Evolutionary conservation across 1,284 basidiomycete species (phyloP).

Genomic region (Porodaedalea pini): DNA sequence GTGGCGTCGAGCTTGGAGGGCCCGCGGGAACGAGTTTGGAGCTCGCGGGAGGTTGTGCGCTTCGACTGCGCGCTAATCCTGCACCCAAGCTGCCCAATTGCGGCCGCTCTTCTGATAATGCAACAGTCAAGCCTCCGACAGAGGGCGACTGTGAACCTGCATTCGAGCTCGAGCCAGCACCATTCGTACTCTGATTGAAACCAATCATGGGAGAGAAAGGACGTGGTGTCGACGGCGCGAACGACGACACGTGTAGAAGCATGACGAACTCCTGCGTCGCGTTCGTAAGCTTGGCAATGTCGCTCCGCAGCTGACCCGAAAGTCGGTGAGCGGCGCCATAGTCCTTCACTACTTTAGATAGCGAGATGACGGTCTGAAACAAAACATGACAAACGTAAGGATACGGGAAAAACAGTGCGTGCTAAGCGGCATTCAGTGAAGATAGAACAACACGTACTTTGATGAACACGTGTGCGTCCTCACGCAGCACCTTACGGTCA

Average conservation of each 20-base stretch:
- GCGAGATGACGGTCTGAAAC: constrained; percentile 58
- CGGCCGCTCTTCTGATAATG: constrained; percentile 7
- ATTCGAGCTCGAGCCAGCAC: constrained; percentile 4
- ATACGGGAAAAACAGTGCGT: too few relatives aligned
- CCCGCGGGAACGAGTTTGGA: constrained; percentile 36
- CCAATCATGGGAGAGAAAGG: constrained; percentile 56
- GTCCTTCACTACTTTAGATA: constrained; percentile 63
- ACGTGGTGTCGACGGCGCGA: constrained; percentile 53
- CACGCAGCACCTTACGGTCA: constrained; percentile 57
- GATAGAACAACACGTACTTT: constrained; percentile 45
- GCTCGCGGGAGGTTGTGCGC: constrained; percentile 45
- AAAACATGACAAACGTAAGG: constrained; percentile 2
- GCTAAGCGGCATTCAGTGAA: neutral
- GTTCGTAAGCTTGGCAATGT: constrained; percentile 70
- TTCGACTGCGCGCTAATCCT: constrained; percentile 59
- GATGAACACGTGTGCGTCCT: constrained; percentile 68
- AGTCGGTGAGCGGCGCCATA: constrained; percentile 51
- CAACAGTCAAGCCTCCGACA: constrained; percentile 1
- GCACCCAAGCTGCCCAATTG: constrained; percentile 28
- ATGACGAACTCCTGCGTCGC: constrained; percentile 77
- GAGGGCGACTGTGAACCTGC: constrained; percentile 30
- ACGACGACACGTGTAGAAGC: constrained; percentile 75
- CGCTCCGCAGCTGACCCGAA: constrained; percentile 55
- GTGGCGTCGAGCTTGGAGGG: constrained; percentile 41
- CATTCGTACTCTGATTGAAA: neutral